Evolutionary conservation across 2,329 filamentous ascomycete species (phyloP), one percentile per base, ranked within the genome.

Genomic region (Aspergillus sojae): DNA sequence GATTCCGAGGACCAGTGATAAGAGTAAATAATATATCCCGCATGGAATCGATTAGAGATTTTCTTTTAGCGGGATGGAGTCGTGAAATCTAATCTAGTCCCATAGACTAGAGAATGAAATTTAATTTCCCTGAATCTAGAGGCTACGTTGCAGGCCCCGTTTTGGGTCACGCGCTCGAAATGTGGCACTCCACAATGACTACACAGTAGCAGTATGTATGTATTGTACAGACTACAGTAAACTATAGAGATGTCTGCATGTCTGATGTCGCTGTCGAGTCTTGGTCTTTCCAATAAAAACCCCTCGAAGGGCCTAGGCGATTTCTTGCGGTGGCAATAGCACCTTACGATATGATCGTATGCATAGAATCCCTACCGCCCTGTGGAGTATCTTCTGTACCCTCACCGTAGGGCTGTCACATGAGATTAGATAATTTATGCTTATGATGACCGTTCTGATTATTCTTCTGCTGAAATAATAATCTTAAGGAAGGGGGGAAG

Each of bases 151-250:
- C 28, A 34, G n/a, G 52, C 16, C 19, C 32, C 52, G 12, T 23
- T 39, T 26, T 26, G 16, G 30, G 30, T 55, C 52, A 55, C 52
- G 21, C 26, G 52, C 32, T 23, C 34, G 12, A 16, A 14, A 36
- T 55, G 32, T 55, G 52, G 32, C 52, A 55, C 52, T 54, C 52
- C 52, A 55, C 52, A 39, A 39, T 55, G 11, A 55, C 7, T 54
- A 34, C 52, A 7, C 26, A 52, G 4, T 48, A 26, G 23, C 21
- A 48, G 12, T 28, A 16, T 41, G 39, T n/a, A n/a, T 19, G 39
- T 41, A 39, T 41, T 41, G 39, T 41, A n/a, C 39, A 41, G 6
- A 41, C 39, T 41, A 41, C 16, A 41, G 39, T 7, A 41, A 26
- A 14, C 21, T 48, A 16, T 26, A 16, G 23, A 16, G 45, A 48